These are phyloP conservation scores for Fusarium sp. DNA, from an alignment of 2,329 filamentous ascomycete genomes.

Conservation along the genomic window DNA sequence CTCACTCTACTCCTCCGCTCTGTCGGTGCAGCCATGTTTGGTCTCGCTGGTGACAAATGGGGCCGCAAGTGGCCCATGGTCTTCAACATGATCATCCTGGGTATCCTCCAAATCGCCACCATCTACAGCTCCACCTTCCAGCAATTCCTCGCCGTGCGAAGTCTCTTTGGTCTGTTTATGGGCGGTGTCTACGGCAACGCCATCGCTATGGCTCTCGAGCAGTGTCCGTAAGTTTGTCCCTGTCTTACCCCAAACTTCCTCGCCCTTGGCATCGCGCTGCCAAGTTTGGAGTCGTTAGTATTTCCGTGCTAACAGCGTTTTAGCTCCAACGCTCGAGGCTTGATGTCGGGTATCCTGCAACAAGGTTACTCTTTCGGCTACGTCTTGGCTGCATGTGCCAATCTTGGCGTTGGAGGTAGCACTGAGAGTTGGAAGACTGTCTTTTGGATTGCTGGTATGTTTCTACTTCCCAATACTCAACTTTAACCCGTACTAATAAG, in stretches of 20 bases:
- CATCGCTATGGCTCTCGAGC: conserved; percentile 82
- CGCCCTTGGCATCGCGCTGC: conserved; percentile 2
- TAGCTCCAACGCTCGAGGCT: conserved; percentile 75
- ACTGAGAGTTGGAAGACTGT: conserved; percentile 79
- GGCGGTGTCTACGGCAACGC: conserved; percentile 85
- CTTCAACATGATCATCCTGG: conserved; percentile 80
- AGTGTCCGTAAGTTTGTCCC: conserved; percentile 68
- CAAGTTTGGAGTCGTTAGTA: conserved; percentile 37
- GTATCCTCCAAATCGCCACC: conserved; percentile 77
- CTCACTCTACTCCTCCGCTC: conserved; percentile 81
- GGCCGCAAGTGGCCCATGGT: conserved; percentile 90
- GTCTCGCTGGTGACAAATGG: conserved; percentile 81
- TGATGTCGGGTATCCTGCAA: conserved; percentile 86
- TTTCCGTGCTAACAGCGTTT: conserved; percentile 37
- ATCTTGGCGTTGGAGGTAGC: conserved; percentile 76
- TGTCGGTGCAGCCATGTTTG: conserved; percentile 81
- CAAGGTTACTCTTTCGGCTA: conserved; percentile 87
- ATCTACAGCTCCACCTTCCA: conserved; percentile 80
- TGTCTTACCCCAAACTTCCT: not conserved
- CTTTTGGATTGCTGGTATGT: conserved; percentile 75
- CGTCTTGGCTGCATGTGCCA: conserved; percentile 80
- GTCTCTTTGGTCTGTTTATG: conserved; percentile 83
- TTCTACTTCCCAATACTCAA: rapidly evolving
- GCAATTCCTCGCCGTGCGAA: conserved; percentile 80
- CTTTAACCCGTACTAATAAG: not conserved